phyloP scores from a whole-genome alignment of 805 yeast species.

The Pichia cabralensis region DNA sequence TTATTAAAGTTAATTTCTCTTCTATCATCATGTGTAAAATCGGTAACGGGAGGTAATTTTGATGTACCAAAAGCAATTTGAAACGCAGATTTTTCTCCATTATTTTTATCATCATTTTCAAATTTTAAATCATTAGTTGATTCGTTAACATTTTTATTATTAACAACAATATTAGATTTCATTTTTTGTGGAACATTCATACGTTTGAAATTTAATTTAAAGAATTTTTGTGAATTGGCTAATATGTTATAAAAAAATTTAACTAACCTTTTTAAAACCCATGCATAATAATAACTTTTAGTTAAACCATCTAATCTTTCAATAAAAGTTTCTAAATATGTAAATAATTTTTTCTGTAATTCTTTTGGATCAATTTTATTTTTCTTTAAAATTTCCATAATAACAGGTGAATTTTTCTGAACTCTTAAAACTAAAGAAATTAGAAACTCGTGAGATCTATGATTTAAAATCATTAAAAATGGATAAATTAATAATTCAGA shows the following conservation, averaged over 20 bases:
- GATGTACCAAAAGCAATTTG: constrained; percentile 29
- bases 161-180: constrained; percentile 9
- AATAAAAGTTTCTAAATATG: constrained; percentile 26
- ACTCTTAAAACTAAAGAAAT: constrained; percentile 44
- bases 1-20: constrained; percentile 7
- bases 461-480: constrained; percentile 40
- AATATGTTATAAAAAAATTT: constrained; percentile 29
- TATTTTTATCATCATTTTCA: not conserved
- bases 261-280: constrained; percentile 34
- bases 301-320: constrained; percentile 28
- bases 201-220: constrained; percentile 23
- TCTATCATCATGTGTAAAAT: constrained; percentile 13
- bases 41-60: constrained; percentile 28
- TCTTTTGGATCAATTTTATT: constrained; percentile 28
- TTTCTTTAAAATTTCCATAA: constrained; percentile 24
- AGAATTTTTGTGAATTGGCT: constrained; percentile 26
- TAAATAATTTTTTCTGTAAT: constrained; percentile 24
- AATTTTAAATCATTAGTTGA: not conserved
- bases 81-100: constrained; percentile 18
- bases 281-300: constrained; percentile 34
- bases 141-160: not conserved
- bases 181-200: constrained; percentile 11
- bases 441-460: constrained; percentile 47
- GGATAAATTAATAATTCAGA: constrained; percentile 41
- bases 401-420: constrained; percentile 27